phyloP scores from a whole-genome alignment of 495 filamentous ascomycete genomes.

The Hypoxylon perforatum region DNA sequence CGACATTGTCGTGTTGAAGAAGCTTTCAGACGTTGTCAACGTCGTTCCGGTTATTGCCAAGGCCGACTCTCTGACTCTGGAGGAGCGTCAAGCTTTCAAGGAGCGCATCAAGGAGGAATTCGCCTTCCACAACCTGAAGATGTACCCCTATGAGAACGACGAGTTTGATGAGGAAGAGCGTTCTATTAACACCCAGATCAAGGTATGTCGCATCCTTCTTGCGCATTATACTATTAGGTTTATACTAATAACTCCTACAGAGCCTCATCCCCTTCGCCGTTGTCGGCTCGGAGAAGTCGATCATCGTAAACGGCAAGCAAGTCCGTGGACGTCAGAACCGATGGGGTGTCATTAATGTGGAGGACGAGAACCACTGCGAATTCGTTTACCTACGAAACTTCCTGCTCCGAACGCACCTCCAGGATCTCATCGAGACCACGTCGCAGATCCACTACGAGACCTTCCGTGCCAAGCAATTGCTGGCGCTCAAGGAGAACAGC shows the following conservation, averaged over 20 bases:
- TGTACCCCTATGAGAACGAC: conserved; percentile 99
- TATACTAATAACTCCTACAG: conserved; percentile 59
- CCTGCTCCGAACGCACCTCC: conserved; percentile 92
- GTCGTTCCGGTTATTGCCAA: conserved; percentile 99
- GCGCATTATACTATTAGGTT: not conserved
- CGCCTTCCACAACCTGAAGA: conserved; percentile 98
- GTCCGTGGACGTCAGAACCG: conserved; percentile 98
- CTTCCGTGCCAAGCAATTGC: conserved; percentile 98
- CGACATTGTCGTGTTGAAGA: conserved; percentile 99
- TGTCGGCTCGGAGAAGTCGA: conserved; percentile 96
- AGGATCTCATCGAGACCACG: conserved; percentile 99
- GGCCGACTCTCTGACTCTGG: conserved; percentile 93
- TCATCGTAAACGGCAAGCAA: conserved; percentile 96
- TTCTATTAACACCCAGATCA: conserved; percentile 92
- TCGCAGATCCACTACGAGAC: conserved; percentile 99
- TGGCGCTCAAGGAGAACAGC: conserved; percentile 97
- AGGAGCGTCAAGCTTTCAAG: conserved; percentile 96
- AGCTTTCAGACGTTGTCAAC: conserved; percentile 98
- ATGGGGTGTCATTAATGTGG: conserved; percentile 99
- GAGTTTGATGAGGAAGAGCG: conserved; percentile 98
- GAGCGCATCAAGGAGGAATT: conserved; percentile 99
- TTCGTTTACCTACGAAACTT: conserved; percentile 99
- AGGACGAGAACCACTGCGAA: conserved; percentile 99
- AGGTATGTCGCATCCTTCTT: conserved; percentile 65
- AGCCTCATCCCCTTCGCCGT: conserved; percentile 97